phyloP scores from a whole-genome alignment of 164 flowering plant species.

The Cinnamomum chago region DNA sequence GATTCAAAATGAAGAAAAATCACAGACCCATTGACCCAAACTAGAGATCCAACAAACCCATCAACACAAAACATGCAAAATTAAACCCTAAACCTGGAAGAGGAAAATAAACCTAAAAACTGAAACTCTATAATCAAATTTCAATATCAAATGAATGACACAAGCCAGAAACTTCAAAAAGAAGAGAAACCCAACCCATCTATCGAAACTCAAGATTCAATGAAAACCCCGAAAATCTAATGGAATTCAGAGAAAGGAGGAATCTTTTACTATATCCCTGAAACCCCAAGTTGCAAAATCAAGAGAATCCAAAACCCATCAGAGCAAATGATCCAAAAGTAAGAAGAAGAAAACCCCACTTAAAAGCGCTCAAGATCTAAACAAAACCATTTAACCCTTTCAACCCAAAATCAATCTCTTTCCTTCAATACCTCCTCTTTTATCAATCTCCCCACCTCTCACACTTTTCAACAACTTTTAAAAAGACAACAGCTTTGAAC shows the following conservation, averaged over 20 bases:
- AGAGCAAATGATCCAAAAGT: background rate
- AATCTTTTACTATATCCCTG: too few species aligned
- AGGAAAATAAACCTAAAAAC: background rate
- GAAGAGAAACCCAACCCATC: background rate
- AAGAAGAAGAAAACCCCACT: background rate
- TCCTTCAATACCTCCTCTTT: too few species aligned
- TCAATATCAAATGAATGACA: background rate
- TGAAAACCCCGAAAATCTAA: background rate
- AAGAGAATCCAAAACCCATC: slow-evolving; percentile 1
- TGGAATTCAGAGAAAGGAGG: too few species aligned
- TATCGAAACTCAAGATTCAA: slow-evolving; percentile 12
- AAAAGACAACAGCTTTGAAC: background rate
- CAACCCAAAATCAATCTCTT: background rate
- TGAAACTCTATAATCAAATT: background rate
- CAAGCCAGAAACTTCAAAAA: too few species aligned
- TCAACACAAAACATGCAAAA: background rate
- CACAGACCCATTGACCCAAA: slow-evolving; percentile 2
- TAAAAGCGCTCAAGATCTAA: background rate
- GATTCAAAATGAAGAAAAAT: background rate
- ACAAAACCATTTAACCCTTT: background rate
- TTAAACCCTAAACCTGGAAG: background rate
- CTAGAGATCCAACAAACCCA: background rate
- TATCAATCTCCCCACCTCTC: too few species aligned
- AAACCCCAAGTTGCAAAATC: background rate
- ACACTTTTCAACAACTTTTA: too few species aligned